These are phyloP conservation scores for Sideroxylon spinosum DNA, from an alignment of 179 eudicot genomes.

Conservation along the genomic window DNA sequence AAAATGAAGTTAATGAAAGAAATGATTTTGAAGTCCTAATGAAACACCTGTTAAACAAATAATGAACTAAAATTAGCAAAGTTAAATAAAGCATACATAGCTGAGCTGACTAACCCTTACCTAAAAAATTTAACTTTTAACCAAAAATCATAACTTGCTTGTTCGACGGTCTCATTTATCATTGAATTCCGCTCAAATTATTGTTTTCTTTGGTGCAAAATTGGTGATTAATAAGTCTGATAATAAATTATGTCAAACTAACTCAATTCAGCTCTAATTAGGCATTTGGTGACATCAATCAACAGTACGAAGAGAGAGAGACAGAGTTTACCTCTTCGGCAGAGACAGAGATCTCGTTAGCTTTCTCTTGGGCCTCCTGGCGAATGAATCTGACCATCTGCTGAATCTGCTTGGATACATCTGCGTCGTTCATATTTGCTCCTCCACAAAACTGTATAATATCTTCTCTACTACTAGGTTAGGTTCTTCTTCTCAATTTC, in stretches of 20 bases:
- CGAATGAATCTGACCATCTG: slow-evolving; percentile 80
- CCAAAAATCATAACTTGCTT: neutral
- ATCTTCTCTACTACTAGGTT: too few relatives aligned
- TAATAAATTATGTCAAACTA: neutral
- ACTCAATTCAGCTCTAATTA: neutral
- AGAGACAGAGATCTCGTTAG: slow-evolving; percentile 73
- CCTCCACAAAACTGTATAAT: neutral
- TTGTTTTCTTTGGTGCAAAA: neutral
- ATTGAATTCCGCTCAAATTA: neutral
- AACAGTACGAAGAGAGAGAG: neutral
- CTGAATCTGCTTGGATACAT: slow-evolving; percentile 71
- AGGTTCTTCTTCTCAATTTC: neutral
- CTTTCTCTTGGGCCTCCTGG: slow-evolving; percentile 75
- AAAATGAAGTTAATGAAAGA: neutral
- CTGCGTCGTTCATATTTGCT: slow-evolving; percentile 50
- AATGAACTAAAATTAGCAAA: neutral
- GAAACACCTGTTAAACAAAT: neutral
- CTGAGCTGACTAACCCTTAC: neutral
- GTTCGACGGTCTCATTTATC: neutral
- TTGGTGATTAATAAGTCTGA: neutral
- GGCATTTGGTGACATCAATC: neutral
- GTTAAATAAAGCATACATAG: neutral
- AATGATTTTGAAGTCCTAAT: neutral
- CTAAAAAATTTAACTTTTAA: neutral
- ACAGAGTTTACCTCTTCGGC: slow-evolving; percentile 51